Evolutionary conservation across 139 green algal species (phyloP).

Genomic region (Haematococcus lacustris): DNA sequence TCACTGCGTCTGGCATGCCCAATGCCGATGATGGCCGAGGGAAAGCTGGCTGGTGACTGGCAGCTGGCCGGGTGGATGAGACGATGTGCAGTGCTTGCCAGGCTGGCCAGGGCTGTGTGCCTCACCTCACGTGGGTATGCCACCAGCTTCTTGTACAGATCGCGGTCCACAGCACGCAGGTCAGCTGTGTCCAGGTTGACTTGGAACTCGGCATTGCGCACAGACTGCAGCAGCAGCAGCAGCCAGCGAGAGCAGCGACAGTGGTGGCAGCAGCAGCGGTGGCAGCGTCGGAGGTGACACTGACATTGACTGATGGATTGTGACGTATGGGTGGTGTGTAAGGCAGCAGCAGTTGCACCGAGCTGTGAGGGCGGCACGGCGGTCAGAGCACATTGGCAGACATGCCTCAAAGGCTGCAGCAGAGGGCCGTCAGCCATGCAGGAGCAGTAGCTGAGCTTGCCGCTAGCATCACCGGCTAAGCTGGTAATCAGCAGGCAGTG

Average conservation of each 20-base stretch:
- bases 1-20: constrained; percentile 7
- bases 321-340: neutral
- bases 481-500: no score
- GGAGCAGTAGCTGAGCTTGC: neutral
- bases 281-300: neutral
- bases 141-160: constrained; percentile 77
- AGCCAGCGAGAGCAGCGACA: no score
- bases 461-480: no score
- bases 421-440: neutral
- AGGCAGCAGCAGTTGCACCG: neutral
- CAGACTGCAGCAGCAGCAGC: neutral
- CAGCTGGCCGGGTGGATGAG: neutral
- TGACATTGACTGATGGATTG: neutral
- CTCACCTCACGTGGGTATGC: constrained; percentile 68
- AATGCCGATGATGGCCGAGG: constrained; percentile 7
- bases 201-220: constrained; percentile 22
- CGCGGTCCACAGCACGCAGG: constrained; percentile 53
- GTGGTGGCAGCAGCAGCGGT: no score
- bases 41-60: constrained; percentile 13
- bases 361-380: neutral
- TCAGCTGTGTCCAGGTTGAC: constrained; percentile 84
- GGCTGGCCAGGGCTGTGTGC: no score
- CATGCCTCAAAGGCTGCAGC: neutral
- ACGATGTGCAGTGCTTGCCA: neutral
- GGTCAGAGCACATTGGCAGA: neutral